Conservation (phyloP, 2,329 filamentous ascomycete genomes). For the Fusarium phyllophilum region DNA sequence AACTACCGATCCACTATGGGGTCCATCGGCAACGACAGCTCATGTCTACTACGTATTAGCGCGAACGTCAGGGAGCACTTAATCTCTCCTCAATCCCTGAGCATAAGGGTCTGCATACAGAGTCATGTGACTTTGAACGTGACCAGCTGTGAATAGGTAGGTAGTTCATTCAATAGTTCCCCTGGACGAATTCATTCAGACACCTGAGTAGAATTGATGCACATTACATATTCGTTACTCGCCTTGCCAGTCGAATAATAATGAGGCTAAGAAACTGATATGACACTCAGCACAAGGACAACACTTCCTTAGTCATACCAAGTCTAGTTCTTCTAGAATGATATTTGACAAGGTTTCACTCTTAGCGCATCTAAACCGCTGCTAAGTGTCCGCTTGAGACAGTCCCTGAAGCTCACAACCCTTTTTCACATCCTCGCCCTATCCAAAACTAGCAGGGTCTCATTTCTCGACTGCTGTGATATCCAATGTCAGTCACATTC, state of each 20-base stretch:
- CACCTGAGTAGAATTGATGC: not conserved
- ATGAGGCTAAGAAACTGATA: not conserved
- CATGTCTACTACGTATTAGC: conserved; percentile 5
- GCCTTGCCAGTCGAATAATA: not conserved
- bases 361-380: conserved; percentile 9
- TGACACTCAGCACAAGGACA: not conserved
- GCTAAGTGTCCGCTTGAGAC: conserved; percentile 10
- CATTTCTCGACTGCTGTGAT: conserved; percentile 13
- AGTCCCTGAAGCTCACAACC: not conserved
- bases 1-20: conserved; percentile 30
- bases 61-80: conserved; percentile 23
- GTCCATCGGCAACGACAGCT: conserved; percentile 5
- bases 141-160: not conserved
- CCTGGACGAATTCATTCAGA: not conserved
- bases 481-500: conserved; percentile 33
- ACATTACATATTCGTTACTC: not conserved
- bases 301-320: not conserved
- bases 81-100: conserved; percentile 20
- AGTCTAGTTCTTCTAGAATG: conserved; percentile 24
- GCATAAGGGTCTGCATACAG: not conserved
- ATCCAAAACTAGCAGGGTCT: conserved; percentile 11
- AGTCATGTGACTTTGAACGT: conserved; percentile 26
- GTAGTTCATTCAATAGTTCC: not conserved
- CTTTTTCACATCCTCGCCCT: not conserved
- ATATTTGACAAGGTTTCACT: conserved; percentile 17